Base-by-base conservation (phyloP, 2,329 filamentous ascomycete species). In the Cladophialophora psammophila region DNA sequence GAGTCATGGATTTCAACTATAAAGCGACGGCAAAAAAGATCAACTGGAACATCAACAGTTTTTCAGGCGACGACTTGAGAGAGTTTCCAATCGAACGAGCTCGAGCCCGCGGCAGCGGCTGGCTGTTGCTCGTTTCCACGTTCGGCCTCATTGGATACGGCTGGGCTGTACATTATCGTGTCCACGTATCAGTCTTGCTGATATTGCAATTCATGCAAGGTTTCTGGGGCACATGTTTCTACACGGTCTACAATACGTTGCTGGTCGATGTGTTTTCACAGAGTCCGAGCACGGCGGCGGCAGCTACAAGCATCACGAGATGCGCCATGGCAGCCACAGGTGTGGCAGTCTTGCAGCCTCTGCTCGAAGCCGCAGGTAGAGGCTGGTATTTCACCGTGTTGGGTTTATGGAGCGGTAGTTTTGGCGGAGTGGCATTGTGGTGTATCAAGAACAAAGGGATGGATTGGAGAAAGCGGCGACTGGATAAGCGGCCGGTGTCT, bases 41-140 rank as follows among this genome's bases (percentile, higher is more conserved):
- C 26, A 74, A 75, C 1, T 74, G 79, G 31, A 73, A 76, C 0
- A 26, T 80, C 13, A 69, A 68, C 40, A 55, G 48, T 32, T 26
- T 63, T 13, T 36, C 36, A 5, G 57, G 60, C 20, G 45, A 65
- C 57, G 53, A 64, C 38, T 71, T 82, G 38, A 72, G 70, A 4
- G 60, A 76, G 3, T 83, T 83, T 36, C 80, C 81, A 0, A 80
- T 84, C 65, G 81, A 84, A 66, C 75, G 75, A 12, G 80, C 79
- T 1, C 74, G 81, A 34, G 35, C 38, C 34, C 48, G 59, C 18
- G 63, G 66, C 7, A 54, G 66, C 40, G 20, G 31, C 35, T 63
- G 66, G 63, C 63, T 63, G 8, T 31, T 65, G 53, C 36, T 68
- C 13, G 52, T 63, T 15, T 63, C 53, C 15, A 53, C 50, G 9